Percentiles rank a stretch among this genome's conserved stretches.
These are phyloP conservation scores for Peltaster fructicola DNA, from an alignment of 2,329 filamentous ascomycete species.

Conservation along the genomic window DNA sequence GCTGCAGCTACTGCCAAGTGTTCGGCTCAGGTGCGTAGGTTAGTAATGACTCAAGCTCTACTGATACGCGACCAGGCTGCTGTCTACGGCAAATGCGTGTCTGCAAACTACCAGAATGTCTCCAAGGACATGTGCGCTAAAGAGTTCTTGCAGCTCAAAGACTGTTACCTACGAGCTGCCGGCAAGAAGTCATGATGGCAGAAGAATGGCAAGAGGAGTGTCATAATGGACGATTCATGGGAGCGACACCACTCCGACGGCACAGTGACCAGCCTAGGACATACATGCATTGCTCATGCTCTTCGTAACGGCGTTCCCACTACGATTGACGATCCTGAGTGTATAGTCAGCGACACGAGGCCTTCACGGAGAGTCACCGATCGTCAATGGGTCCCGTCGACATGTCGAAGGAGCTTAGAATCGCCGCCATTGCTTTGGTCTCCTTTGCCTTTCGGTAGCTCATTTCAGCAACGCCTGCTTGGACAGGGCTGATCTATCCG, in stretches of 20 bases:
- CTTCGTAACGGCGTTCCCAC: conserved; percentile 27
- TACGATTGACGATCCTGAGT: conserved; percentile 36
- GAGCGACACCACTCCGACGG: background rate
- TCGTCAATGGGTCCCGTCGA: too few species aligned
- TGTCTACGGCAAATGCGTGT: conserved; percentile 78
- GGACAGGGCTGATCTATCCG: conserved; percentile 28
- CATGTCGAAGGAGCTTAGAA: conserved; percentile 38
- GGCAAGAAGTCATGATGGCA: conserved; percentile 10
- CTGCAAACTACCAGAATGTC: conserved; percentile 75
- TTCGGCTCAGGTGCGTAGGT: conserved; percentile 39
- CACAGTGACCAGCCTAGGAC: background rate
- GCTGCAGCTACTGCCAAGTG: conserved; percentile 49
- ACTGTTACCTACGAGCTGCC: conserved; percentile 59
- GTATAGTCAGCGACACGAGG: conserved; percentile 33
- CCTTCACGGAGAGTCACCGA: too few species aligned
- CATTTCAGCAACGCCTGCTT: conserved; percentile 19
- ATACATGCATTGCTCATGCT: conserved; percentile 26
- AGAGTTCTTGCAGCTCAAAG: conserved; percentile 71
- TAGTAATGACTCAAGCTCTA: background rate
- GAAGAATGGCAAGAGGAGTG: conserved; percentile 1
- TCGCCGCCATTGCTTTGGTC: conserved; percentile 32
- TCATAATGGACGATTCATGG: conserved; percentile 1
- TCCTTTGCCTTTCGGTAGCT: conserved; percentile 20
- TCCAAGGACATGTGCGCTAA: conserved; percentile 77
- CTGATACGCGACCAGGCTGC: conserved; percentile 41